These are phyloP conservation scores for Aquilaria sinensis DNA, from an alignment of 345 rosid genomes.

Conservation along the genomic window DNA sequence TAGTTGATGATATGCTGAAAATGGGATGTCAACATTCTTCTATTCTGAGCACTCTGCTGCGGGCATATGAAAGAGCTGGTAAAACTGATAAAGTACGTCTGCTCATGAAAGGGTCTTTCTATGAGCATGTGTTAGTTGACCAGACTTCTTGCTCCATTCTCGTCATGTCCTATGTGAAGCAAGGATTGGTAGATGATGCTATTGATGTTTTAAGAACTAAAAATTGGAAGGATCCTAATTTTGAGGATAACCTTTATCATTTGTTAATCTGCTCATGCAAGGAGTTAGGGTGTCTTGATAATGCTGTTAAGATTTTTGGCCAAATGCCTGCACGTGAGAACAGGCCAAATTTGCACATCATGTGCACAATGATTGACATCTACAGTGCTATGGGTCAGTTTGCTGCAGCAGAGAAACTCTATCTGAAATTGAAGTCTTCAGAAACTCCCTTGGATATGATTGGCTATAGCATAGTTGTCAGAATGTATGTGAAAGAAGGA, in stretches of 20 bases:
- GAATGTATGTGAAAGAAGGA: slow-evolving; percentile 82
- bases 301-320: slow-evolving; percentile 59
- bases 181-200: slow-evolving; percentile 61
- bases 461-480: slow-evolving; percentile 64
- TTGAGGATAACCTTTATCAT: slow-evolving; percentile 84
- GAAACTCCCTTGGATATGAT: slow-evolving; percentile 61
- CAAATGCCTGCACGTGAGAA: slow-evolving; percentile 33
- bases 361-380: slow-evolving; percentile 74
- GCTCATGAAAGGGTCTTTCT: slow-evolving; percentile 56
- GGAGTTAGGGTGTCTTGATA: slow-evolving; percentile 52
- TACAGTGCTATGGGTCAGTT: slow-evolving; percentile 47
- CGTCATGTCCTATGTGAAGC: slow-evolving; percentile 79
- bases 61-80: slow-evolving; percentile 69
- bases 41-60: slow-evolving; percentile 56
- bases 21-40: slow-evolving; percentile 70
- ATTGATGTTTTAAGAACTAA: slow-evolving; percentile 50
- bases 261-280: slow-evolving; percentile 79
- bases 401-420: slow-evolving; percentile 60
- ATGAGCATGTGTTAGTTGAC: slow-evolving; percentile 52
- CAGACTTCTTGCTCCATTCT: slow-evolving; percentile 79
- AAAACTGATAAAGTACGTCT: slow-evolving; percentile 53
- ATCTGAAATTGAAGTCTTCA: slow-evolving; percentile 54
- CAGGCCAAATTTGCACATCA: slow-evolving; percentile 61
- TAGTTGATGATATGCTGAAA: slow-evolving; percentile 64
- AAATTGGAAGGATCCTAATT: slow-evolving; percentile 63